These are phyloP conservation scores for Coniochaeta prunicola DNA, from an alignment of 2,329 filamentous ascomycete genomes.

Conservation along the genomic window DNA sequence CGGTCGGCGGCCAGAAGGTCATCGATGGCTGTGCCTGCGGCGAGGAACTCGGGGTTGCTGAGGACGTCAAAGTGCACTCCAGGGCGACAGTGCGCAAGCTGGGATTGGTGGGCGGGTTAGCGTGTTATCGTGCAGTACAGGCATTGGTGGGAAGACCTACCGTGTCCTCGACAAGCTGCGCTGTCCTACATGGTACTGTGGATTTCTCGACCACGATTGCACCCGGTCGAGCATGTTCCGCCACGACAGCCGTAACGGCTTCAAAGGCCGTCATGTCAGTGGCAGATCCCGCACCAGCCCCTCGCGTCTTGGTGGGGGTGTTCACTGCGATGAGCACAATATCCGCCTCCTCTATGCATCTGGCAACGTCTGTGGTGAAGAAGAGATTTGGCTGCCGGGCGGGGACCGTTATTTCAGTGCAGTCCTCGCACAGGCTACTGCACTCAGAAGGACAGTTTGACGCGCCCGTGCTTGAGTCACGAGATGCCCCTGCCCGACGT, in stretches of 20 bases:
- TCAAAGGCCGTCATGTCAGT: slow-evolving; percentile 69
- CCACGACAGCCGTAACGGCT: slow-evolving; percentile 60
- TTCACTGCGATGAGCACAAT: slow-evolving; percentile 72
- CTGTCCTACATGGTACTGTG: slow-evolving; percentile 70
- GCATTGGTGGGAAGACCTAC: slow-evolving; percentile 31
- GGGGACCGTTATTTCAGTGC: slow-evolving; percentile 21
- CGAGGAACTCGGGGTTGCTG: slow-evolving; percentile 76
- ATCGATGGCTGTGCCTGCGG: slow-evolving; percentile 67
- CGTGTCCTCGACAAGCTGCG: slow-evolving; percentile 60
- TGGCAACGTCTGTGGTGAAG: slow-evolving; percentile 63
- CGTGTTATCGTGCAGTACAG: not conserved
- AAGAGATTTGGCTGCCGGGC: slow-evolving; percentile 57
- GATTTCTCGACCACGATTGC: slow-evolving; percentile 77
- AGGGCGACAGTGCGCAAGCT: slow-evolving; percentile 53
- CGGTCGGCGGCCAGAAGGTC: slow-evolving; percentile 66
- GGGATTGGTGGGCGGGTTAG: slow-evolving; percentile 12
- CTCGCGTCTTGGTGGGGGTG: slow-evolving; percentile 68
- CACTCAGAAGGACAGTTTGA: slow-evolving; percentile 22
- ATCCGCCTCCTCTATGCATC: slow-evolving; percentile 59
- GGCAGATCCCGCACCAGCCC: slow-evolving; percentile 61
- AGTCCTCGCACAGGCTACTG: slow-evolving; percentile 17
- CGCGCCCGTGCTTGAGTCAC: slow-evolving; percentile 12
- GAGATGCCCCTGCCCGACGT: slow-evolving; percentile 18
- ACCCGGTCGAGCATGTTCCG: slow-evolving; percentile 55
- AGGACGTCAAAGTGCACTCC: slow-evolving; percentile 65